These are phyloP conservation scores for Nitzschia palea DNA, from an alignment of 108 stramenopile genomes.

Conservation along the genomic window DNA sequence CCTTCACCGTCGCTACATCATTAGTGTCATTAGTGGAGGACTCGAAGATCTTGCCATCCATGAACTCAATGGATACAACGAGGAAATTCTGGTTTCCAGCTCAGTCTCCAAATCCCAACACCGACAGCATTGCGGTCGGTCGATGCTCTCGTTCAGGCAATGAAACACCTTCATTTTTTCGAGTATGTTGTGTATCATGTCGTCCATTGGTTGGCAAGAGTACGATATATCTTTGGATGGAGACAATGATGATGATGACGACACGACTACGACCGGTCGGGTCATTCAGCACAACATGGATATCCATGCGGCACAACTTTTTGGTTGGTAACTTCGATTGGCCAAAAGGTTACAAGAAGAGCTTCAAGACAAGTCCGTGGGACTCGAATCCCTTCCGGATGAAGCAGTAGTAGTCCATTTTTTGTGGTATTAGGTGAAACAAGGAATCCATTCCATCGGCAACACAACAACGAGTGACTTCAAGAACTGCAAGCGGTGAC, in stretches of 20 bases:
- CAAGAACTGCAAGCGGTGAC: slow-evolving; percentile 1
- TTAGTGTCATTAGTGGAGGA: slow-evolving; percentile 42
- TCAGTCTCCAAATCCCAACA: slow-evolving; percentile 4
- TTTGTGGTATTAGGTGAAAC: slow-evolving; percentile 43
- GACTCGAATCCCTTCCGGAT: slow-evolving; percentile 39
- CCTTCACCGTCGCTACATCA: no score
- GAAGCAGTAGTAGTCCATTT: not conserved
- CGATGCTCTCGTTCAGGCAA: no score
- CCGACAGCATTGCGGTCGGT: no score
- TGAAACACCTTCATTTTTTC: no score
- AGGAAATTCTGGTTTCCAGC: slow-evolving; percentile 42
- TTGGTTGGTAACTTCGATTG: no score
- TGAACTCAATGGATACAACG: slow-evolving; percentile 21
- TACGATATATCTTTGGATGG: no score
- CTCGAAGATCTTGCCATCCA: slow-evolving; percentile 40
- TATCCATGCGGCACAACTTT: no score
- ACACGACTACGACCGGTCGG: no score
- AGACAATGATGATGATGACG: no score
- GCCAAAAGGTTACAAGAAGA: not conserved
- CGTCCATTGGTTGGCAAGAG: no score
- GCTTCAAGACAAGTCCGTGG: slow-evolving; percentile 14
- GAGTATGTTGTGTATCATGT: no score
- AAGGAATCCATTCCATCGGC: not conserved
- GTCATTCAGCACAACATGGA: no score
- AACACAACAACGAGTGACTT: slow-evolving; percentile 18